Conservation (phyloP, 2,329 filamentous ascomycete species). For the Phialemoniopsis sp. region DNA sequence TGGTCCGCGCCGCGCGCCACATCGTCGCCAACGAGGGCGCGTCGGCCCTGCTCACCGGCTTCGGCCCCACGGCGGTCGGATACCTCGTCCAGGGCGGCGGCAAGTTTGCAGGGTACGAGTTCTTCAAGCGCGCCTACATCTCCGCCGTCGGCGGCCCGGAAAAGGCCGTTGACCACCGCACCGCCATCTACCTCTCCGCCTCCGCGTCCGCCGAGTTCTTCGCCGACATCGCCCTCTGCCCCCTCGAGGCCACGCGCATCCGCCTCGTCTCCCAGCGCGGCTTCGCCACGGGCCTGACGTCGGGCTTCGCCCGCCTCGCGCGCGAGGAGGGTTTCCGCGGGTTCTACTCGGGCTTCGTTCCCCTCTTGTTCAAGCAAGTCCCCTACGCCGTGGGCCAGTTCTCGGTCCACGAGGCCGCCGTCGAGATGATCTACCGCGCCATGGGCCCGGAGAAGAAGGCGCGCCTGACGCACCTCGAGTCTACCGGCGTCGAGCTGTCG, state of each 20-base stretch:
- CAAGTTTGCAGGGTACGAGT: constrained; percentile 91
- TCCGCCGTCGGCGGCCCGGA: constrained; percentile 55
- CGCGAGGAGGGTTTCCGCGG: constrained; percentile 73
- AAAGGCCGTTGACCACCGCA: constrained; percentile 37
- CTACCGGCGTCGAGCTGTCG: constrained; percentile 79
- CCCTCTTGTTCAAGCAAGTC: constrained; percentile 83
- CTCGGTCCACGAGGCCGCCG: constrained; percentile 85
- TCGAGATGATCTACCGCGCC: constrained; percentile 67
- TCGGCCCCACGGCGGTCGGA: constrained; percentile 80
- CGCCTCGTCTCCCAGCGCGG: constrained; percentile 79
- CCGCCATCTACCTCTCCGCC: constrained; percentile 67
- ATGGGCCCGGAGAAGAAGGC: constrained; percentile 67
- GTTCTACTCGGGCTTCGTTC: constrained; percentile 89
- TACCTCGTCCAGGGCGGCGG: constrained; percentile 87
- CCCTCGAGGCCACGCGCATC: constrained; percentile 76
- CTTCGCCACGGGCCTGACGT: constrained; percentile 68
- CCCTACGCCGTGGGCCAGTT: constrained; percentile 95
- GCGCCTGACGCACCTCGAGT: constrained; percentile 63
- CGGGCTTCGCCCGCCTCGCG: constrained; percentile 71
- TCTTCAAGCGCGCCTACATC: constrained; percentile 89
- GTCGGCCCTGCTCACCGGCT: constrained; percentile 74
- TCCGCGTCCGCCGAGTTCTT: constrained; percentile 68
- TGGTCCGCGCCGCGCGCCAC: constrained; percentile 74
- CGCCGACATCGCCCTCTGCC: constrained; percentile 80
- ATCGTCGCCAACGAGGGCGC: constrained; percentile 78